Conservation (phyloP, 176 grass and related monocot genomes). For the Eleusine coracana region DNA sequence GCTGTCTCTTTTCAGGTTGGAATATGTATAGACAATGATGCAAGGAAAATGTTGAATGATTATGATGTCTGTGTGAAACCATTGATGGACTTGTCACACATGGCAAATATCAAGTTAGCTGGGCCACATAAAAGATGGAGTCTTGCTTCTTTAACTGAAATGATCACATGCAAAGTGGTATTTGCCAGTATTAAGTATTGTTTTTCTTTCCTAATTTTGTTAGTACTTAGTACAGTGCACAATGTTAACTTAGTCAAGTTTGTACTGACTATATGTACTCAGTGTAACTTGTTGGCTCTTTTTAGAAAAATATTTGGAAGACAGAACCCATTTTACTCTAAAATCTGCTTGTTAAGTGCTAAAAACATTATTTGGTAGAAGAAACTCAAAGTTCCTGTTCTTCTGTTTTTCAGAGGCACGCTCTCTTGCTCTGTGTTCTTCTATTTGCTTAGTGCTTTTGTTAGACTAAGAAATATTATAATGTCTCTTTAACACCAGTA, state of each 20-base stretch:
- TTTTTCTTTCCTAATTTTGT: constrained; percentile 2
- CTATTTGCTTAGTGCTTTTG: not conserved
- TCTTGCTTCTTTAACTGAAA: constrained; percentile 85
- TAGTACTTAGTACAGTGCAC: not conserved
- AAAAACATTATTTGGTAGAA: not conserved
- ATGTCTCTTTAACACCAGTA: constrained; percentile 5
- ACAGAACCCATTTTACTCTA: not conserved
- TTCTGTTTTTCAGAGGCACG: constrained; percentile 7
- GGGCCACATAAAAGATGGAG: constrained; percentile 71
- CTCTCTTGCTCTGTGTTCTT: constrained; percentile 14
- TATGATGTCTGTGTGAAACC: constrained; percentile 69
- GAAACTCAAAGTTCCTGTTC: not conserved
- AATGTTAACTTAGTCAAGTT: constrained; percentile 23
- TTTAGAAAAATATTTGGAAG: not conserved
- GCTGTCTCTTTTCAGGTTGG: constrained; percentile 69
- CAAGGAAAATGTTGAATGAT: constrained; percentile 75
- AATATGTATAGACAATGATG: constrained; percentile 81
- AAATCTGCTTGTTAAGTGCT: not conserved
- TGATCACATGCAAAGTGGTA: constrained; percentile 82
- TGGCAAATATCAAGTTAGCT: constrained; percentile 76
- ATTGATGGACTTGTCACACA: constrained; percentile 75
- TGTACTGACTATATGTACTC: not conserved
- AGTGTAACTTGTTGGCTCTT: not conserved
- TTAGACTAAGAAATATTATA: not conserved
- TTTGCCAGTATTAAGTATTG: not conserved